Evolutionary conservation across 805 yeast species (phyloP), one percentile per base, ranked within the genome.

Genomic region (Saturnispora quitensis): DNA sequence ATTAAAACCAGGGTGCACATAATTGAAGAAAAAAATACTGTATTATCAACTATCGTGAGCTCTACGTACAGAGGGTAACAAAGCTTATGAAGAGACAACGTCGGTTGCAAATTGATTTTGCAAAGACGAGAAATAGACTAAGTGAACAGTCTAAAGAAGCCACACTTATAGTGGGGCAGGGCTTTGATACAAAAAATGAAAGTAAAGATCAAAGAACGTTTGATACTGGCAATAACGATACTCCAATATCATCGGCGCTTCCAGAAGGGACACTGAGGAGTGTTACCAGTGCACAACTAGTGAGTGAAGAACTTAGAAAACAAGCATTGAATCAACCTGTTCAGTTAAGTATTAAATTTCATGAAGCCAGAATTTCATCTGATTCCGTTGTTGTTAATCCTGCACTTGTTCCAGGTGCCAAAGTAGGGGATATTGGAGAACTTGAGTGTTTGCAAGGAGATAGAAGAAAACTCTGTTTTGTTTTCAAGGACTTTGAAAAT

Each of bases 381-480:
- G 82, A 81, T 36, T 79, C 78, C 36, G 86, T 89, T 2, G 64
- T 84, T 45, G 60, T 89, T 1, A 90, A 88, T 60, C 66, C 81
- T 18, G 60, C 70, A 0, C 68, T 78, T 3, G 56, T 87, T 0
- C 84, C 87, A 0, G 85, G 84, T 0, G 77, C 86, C 1, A 70
- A 71, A 50, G 80, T 74, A n/a, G 96, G 95, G 17, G 87, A 85
- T 60, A 67, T 87, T 7, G 90, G 88, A 22, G 95, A 88, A 63
- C 60, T 86, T 43, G 76, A 72, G 55, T 74, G 82, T 31, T 71
- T 76, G 3, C 65, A 63, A 40, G 67, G 67, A 4, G 53, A 60
- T 1, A 51, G 60, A 5, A 73, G 67, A 56, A 73, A 68, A 51
- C 62, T 75, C 3, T 72, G 69, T 53, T 78, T 80, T 58, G 65